phyloP scores from a whole-genome alignment of 2,329 filamentous ascomycete genomes.

The Podosphaera xanthii region DNA sequence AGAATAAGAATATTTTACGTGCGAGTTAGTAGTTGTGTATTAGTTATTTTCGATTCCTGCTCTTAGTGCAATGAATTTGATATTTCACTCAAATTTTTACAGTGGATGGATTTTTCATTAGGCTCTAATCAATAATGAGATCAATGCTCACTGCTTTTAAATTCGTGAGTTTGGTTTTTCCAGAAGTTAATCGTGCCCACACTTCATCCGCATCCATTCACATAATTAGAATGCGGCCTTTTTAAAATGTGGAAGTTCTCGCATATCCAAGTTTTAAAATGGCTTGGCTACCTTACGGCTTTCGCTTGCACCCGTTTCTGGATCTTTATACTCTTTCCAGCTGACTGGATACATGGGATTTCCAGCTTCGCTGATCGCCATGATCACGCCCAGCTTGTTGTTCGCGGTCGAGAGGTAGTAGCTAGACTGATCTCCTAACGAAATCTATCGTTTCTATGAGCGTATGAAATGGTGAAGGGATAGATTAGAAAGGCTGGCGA shows the following conservation, averaged over 20 bases:
- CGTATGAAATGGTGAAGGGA: neutral
- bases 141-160: too few relatives aligned
- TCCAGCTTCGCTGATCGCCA: slow-evolving; percentile 71
- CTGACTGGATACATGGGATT: slow-evolving; percentile 82
- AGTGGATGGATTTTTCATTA: too few relatives aligned
- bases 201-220: slow-evolving; percentile 8
- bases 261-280: slow-evolving; percentile 23
- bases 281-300: slow-evolving; percentile 84
- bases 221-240: neutral
- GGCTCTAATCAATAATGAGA: too few relatives aligned
- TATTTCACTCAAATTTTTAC: too few relatives aligned
- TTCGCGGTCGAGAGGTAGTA: slow-evolving; percentile 87
- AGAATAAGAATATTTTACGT: too few relatives aligned
- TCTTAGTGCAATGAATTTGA: too few relatives aligned
- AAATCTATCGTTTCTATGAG: slow-evolving; percentile 34
- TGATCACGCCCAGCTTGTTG: slow-evolving; percentile 82
- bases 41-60: too few relatives aligned
- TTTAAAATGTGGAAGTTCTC: neutral
- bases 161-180: too few relatives aligned
- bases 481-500: neutral
- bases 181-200: neutral
- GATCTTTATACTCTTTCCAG: slow-evolving; percentile 88
- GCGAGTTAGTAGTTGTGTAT: too few relatives aligned
- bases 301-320: slow-evolving; percentile 54
- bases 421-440: slow-evolving; percentile 75